These are phyloP conservation scores for Oryza meyeriana DNA, from an alignment of 176 grass and related monocot species.

Conservation along the genomic window DNA sequence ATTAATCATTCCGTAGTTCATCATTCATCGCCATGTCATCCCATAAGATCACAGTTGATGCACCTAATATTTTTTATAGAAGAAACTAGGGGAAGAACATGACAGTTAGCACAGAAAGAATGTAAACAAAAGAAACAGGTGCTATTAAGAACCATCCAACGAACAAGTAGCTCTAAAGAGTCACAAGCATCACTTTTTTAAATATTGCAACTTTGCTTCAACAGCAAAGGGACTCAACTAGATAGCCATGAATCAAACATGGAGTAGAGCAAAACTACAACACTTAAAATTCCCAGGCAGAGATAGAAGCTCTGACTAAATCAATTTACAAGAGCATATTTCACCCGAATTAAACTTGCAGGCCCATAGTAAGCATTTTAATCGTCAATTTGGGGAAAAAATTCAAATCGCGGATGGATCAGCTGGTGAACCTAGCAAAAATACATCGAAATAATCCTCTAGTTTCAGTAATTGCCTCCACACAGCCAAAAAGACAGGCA, in stretches of 20 bases:
- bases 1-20: constrained; percentile 10
- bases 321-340: neutral
- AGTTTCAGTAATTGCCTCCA: neutral
- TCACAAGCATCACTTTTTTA: neutral
- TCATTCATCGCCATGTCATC: neutral
- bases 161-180: neutral
- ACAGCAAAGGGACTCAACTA: neutral
- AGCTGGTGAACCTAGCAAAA: neutral
- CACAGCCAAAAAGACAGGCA: neutral
- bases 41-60: neutral
- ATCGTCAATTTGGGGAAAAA: neutral
- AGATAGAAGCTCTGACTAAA: neutral
- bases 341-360: neutral
- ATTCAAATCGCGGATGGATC: neutral
- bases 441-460: neutral
- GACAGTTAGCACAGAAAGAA: neutral
- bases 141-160: neutral
- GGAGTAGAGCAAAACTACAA: neutral
- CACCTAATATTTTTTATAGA: neutral
- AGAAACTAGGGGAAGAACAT: neutral
- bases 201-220: constrained; percentile 10
- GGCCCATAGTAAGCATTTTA: neutral
- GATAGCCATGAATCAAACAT: neutral
- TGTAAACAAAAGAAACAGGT: neutral
- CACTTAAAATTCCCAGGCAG: neutral